These are phyloP conservation scores for Bjerkandera adusta DNA, from an alignment of 1,284 basidiomycete species.

Conservation along the genomic window DNA sequence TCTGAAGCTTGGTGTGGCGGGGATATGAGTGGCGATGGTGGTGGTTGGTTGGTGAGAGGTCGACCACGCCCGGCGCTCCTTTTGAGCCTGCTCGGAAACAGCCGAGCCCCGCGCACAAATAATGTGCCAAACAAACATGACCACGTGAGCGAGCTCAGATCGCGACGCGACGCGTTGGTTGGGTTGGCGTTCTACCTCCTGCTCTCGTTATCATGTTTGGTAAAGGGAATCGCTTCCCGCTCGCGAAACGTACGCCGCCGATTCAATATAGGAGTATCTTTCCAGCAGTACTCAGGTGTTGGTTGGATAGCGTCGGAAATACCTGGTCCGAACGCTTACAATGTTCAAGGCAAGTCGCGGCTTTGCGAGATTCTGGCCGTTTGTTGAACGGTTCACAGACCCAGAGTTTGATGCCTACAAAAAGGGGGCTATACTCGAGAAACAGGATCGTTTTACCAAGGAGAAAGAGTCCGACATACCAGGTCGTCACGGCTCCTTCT, in stretches of 20 bases:
- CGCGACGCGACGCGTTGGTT: too few relatives aligned
- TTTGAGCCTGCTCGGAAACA: too few relatives aligned
- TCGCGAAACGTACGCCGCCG: conserved; percentile 21
- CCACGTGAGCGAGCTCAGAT: too few relatives aligned
- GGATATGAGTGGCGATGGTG: too few relatives aligned
- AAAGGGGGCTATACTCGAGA: conserved; percentile 54
- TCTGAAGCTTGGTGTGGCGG: too few relatives aligned
- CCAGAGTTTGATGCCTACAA: conserved; percentile 50
- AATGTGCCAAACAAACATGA: too few relatives aligned
- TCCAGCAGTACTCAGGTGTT: not conserved
- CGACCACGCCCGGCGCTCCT: too few relatives aligned
- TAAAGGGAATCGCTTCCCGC: conserved; percentile 24
- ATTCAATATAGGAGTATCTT: not conserved
- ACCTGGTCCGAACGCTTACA: conserved; percentile 29
- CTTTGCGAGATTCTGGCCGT: not conserved
- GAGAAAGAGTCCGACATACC: conserved; percentile 39
- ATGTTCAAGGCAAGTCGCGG: conserved; percentile 20
- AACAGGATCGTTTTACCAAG: conserved; percentile 46
- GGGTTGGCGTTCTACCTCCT: not conserved
- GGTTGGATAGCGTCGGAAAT: conserved; percentile 22
- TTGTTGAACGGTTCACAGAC: conserved; percentile 25
- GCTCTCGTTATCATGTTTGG: conserved; percentile 20
- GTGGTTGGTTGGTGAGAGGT: too few relatives aligned
- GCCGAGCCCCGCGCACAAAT: too few relatives aligned
- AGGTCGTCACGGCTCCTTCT: too few relatives aligned